phyloP scores from a whole-genome alignment of 1,139 yeast genomes.

The Zygosaccharomyces pseudobailii region DNA sequence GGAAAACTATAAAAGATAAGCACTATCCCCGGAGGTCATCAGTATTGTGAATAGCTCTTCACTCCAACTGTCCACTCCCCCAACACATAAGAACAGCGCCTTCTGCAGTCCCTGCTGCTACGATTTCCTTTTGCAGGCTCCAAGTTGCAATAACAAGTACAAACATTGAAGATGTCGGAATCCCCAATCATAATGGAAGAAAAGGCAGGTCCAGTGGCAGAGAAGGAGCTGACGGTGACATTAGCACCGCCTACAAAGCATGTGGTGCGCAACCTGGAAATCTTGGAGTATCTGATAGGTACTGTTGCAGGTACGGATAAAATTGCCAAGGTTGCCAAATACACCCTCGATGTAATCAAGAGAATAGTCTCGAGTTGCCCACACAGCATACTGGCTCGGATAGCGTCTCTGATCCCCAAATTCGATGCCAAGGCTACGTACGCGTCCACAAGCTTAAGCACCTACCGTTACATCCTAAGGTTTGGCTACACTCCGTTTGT shows the following conservation, averaged over 20 bases:
- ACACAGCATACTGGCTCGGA: conserved; percentile 15
- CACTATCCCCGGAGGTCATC: too few species aligned
- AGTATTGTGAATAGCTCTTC: too few species aligned
- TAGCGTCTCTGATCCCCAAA: conserved; percentile 14
- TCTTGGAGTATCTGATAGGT: conserved; percentile 49
- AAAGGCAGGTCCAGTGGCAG: not conserved
- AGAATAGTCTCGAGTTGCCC: conserved; percentile 45
- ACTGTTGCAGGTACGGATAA: conserved; percentile 66
- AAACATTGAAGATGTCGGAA: not conserved
- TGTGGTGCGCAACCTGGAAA: conserved; percentile 35
- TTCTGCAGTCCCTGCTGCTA: not conserved
- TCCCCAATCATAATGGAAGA: conserved; percentile 7
- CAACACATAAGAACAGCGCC: not conserved
- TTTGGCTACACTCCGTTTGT: conserved; percentile 71
- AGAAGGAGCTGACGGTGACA: not conserved
- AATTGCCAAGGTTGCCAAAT: conserved; percentile 59
- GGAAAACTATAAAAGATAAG: too few species aligned
- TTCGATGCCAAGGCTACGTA: conserved; percentile 41
- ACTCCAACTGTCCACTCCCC: too few species aligned
- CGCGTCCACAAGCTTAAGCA: conserved; percentile 48
- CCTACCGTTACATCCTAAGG: conserved; percentile 63
- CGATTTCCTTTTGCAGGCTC: too few species aligned
- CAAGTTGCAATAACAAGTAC: not conserved
- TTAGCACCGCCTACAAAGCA: not conserved
- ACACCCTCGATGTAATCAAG: conserved; percentile 49